Evolutionary conservation across 73 alveolate genomes (phyloP), one percentile per base, ranked within the genome.

Genomic region (Uronychia setigera): DNA sequence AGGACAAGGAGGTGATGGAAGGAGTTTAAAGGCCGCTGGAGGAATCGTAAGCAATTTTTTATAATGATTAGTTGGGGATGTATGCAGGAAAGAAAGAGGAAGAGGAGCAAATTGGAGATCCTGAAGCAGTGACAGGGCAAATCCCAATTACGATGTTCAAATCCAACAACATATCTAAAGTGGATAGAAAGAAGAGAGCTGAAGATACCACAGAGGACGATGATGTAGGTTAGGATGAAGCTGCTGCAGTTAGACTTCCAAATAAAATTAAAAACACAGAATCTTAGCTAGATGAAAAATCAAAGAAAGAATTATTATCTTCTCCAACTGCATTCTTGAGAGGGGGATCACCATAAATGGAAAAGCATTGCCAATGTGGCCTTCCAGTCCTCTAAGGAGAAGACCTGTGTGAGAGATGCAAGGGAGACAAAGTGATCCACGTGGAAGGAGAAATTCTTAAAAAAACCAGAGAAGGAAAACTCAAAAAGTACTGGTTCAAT

Each of bases 401-500:
- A 19, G 67, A 46, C n/a, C 67, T 46, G n/a, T 46, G 67, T 46
- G 67, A 46, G 19, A 5, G 67, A 19, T 46, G 67, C 67, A 46
- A 46, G 19, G 67, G 67, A 46, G 67, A 46, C 67, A 11, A 5
- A 5, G 67, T 46, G 5, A 46, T 46, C 67, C 91, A 85, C 59
- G 59, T 94, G 46, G 98, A 94, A 80, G 98, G 98, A 35, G 93
- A 94, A 80, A 88, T 94, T 85, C 81, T 87, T 46, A 78, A 90
- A 59, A 94, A 94, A 81, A 93, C 93, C 1, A 90, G 89, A 29
- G 95, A 94, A 81, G 86, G 90, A 25, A 95, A 88, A 80, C 82
- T 95, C 33, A 95, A 95, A 74, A 90, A 93, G 91, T 87, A 93
- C 77, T 95, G 95, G 93, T 95, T 92, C 85, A 89, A 93, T 59